Evolutionary conservation across 495 filamentous ascomycete species (phyloP), one percentile per base, ranked within the genome.

Genomic region (Saxophila tyrrhenica): DNA sequence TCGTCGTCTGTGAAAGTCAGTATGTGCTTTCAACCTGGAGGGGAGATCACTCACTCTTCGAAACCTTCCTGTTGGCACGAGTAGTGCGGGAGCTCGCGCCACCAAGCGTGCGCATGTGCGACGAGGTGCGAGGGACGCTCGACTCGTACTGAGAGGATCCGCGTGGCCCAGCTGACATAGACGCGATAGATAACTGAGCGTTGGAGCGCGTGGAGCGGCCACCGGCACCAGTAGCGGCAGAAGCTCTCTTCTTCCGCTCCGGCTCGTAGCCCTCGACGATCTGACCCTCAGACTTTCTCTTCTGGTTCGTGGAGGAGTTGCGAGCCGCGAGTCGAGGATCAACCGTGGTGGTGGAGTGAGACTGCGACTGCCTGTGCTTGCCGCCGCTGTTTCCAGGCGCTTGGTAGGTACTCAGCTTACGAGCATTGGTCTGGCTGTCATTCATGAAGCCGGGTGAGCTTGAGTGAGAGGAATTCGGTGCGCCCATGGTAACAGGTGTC

Each of bases 361-460:
- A 11, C 23, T 29, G 21, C 3, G 58, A 57, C 13, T 7, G 17
- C 19, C 35, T 48, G 41, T 50, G 58, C 54, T 52, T 51, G 2
- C 2, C n/a, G 19, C n/a, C 54, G 1, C 41, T 29, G 44, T 13
- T 25, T 2, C 17, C n/a, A 1, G 11, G 20, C 2, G 45, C n/a
- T 2, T 53, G 45, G 19, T 56, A 52, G 29, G 50, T 61, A 32
- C 23, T 61, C 29, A 25, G 38, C 35, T 45, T 52, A 21, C 54
- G 54, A 10, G 3, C 25, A 39, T 25, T 48, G 0, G 39, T 38
- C 10, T n/a, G 17, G 3, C 32, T 45, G 39, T 23, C 29, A 25
- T 53, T 13, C 15, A 61, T 22, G 45, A 57, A 61, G 23, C 47
- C 58, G 7, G 58, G 54, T 10, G 58, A 52, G 46, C 54, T 61